Percentiles rank a stretch among this genome's conserved stretches.
Conservation (phyloP, 805 yeast genomes). For the Isabelozyma rhagii region DNA sequence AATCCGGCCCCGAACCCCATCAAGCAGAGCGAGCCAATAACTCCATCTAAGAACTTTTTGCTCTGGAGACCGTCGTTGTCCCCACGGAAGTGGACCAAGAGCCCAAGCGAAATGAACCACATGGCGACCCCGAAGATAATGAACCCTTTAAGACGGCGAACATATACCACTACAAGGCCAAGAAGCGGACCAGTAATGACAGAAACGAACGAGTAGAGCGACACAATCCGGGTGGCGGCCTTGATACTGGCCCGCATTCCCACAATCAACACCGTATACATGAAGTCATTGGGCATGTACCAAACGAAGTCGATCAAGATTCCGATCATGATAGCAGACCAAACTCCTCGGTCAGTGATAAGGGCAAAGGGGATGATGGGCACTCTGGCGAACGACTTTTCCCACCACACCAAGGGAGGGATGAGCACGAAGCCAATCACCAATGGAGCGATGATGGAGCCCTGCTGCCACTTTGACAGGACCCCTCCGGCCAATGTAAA, state of each 20-base stretch:
- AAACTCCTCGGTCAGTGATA: constrained; percentile 66
- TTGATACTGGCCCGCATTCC: constrained; percentile 55
- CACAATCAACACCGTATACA: constrained; percentile 64
- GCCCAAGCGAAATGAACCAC: constrained; percentile 62
- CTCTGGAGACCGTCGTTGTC: constrained; percentile 34
- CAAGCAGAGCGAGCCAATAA: constrained; percentile 62
- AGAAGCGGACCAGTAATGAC: constrained; percentile 57
- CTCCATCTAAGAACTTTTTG: constrained; percentile 40
- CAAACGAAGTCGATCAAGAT: constrained; percentile 58
- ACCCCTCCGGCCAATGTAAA: constrained; percentile 74
- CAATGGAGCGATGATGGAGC: constrained; percentile 63
- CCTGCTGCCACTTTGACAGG: constrained; percentile 52
- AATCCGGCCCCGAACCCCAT: constrained; percentile 75
- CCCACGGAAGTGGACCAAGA: constrained; percentile 56
- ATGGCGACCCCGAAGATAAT: constrained; percentile 55
- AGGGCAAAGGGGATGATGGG: constrained; percentile 64
- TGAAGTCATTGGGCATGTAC: constrained; percentile 67
- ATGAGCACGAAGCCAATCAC: constrained; percentile 62
- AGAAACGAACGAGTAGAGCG: constrained; percentile 63
- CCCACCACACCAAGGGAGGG: constrained; percentile 63
- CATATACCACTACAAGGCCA: constrained; percentile 49
- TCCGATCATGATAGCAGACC: constrained; percentile 64
- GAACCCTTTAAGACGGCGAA: constrained; percentile 56
- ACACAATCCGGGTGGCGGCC: constrained; percentile 67
- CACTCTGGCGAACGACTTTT: constrained; percentile 47